A percentile compares a stretch with the other conserved stretches of the same genome.
These are phyloP conservation scores for Fusarium brevicatenulatum DNA, from an alignment of 2,329 filamentous ascomycete species.

Conservation along the genomic window DNA sequence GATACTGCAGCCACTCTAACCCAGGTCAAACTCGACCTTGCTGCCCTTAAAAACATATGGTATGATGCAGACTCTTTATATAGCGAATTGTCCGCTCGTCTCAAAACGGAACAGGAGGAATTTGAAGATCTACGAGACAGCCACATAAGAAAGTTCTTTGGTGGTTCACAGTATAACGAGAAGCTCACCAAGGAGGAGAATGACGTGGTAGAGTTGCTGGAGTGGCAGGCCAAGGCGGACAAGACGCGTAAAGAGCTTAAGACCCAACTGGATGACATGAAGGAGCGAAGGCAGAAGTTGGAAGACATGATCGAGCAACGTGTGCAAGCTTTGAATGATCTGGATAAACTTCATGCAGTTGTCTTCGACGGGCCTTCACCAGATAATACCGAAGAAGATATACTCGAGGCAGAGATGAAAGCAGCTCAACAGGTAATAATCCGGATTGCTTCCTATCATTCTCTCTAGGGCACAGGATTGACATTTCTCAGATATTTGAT, in stretches of 20 bases:
- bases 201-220: not conserved
- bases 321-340: not conserved
- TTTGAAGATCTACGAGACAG: not conserved
- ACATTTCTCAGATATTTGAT: not conserved
- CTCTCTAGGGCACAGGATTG: not conserved
- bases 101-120: not conserved
- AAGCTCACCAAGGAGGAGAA: not conserved
- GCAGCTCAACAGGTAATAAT: not conserved
- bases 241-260: not conserved
- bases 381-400: not conserved
- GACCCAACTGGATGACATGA: not conserved
- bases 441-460: rapidly evolving
- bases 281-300: not conserved
- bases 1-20: not conserved
- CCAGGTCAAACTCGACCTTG: not conserved
- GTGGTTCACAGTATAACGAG: not conserved
- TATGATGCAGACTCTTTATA: not conserved
- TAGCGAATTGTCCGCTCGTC: not conserved
- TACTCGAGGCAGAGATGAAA: not conserved
- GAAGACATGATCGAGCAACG: not conserved
- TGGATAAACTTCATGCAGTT: not conserved
- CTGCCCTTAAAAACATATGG: not conserved
- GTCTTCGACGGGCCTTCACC: not conserved
- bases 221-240: not conserved
- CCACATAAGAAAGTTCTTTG: not conserved